Base-by-base conservation (phyloP, 2,329 filamentous ascomycete genomes). In the Dothiorella sarmentorum region DNA sequence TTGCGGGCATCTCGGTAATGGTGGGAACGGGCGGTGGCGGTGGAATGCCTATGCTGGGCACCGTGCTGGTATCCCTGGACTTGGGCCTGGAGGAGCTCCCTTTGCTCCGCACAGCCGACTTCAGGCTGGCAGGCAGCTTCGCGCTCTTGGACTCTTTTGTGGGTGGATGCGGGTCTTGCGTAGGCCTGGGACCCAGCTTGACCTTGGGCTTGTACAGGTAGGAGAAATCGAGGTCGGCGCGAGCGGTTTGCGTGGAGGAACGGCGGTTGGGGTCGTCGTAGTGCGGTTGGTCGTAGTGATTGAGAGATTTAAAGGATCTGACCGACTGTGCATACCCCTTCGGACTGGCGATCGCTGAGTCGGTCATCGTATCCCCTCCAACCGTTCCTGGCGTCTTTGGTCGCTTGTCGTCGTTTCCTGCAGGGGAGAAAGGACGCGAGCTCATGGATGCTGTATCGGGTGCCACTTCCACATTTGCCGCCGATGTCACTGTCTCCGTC, bases 171-270 rank as follows among this genome's bases (percentile, higher is more conserved):
- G 91, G 91, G 10, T 53, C 47, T 38, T 42, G 38, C 7, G 55
- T 47, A 9, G 93, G 93, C 55, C 94, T 82, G 4, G 94, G 93
- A 1, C 87, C 94, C 42, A 96, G 83, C 74, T 95, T 97, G 58
- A 96, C 86, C 71, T 95, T 97, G 42, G 87, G 88, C 67, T 89
- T 91, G 65, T 76, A 78, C 43, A 76, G 77, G 64, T 81, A 78
- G 56, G 78, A 78, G 61, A 74, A 73, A 57, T 74, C 74, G 13
- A 75, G 67, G 58, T 80, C 74, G 42, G 70, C 64, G 9, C 75
- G 70, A 27, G 68, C 67, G 4, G 74, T 77, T 53, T 74, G 70
- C 15, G 74, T 73, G 10, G 75, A 77, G 69, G 62, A 74, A 62
- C 64, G 76, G 33, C 76, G 71, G 68, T 82, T 72, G 68, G 73